Evolutionary conservation across 2,329 filamentous ascomycete species (phyloP).

Genomic region (Ustilaginoidea virens): DNA sequence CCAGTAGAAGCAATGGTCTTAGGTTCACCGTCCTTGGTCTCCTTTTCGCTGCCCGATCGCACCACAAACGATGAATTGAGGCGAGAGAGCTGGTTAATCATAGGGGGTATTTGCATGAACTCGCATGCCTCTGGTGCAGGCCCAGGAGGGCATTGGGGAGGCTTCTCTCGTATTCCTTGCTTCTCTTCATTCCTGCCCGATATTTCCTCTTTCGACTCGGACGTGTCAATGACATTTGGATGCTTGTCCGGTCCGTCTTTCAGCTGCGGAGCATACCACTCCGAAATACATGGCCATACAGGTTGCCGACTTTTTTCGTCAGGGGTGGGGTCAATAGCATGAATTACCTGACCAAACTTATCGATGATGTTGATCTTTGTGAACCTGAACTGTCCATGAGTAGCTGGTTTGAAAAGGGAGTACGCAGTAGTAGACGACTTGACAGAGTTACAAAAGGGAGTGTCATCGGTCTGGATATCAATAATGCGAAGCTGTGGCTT

Average conservation of each 20-base stretch:
- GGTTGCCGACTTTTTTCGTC: slow-evolving; percentile 4
- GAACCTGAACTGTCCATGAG: slow-evolving; percentile 22
- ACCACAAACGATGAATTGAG: slow-evolving; percentile 20
- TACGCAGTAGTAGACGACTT: slow-evolving; percentile 9
- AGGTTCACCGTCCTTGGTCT: too few relatives aligned
- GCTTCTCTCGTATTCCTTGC: slow-evolving; percentile 9
- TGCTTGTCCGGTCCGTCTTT: too few relatives aligned
- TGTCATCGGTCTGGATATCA: too few relatives aligned
- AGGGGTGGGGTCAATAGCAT: slow-evolving; percentile 13
- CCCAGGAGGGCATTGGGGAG: too few relatives aligned
- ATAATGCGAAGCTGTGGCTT: too few relatives aligned
- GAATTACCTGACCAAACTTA: slow-evolving; percentile 29
- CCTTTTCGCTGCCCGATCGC: background rate
- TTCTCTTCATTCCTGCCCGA: slow-evolving; percentile 8
- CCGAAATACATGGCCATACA: slow-evolving; percentile 19
- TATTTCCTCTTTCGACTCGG: slow-evolving; percentile 12
- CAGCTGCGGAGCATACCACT: slow-evolving; percentile 16
- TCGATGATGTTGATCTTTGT: slow-evolving; percentile 31
- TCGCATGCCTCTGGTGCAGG: slow-evolving; percentile 13
- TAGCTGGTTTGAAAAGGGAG: slow-evolving; percentile 27
- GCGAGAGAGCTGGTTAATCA: slow-evolving; percentile 23
- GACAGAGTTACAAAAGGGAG: too few relatives aligned
- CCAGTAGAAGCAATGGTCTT: background rate
- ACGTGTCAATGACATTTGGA: slow-evolving; percentile 20
- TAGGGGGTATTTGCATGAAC: slow-evolving; percentile 23